Percentiles rank a stretch among this genome's conserved stretches.
These are phyloP conservation scores for Sphagnum tenellum DNA, from an alignment of 225 moss, liverwort and hornwort species.

Conservation along the genomic window DNA sequence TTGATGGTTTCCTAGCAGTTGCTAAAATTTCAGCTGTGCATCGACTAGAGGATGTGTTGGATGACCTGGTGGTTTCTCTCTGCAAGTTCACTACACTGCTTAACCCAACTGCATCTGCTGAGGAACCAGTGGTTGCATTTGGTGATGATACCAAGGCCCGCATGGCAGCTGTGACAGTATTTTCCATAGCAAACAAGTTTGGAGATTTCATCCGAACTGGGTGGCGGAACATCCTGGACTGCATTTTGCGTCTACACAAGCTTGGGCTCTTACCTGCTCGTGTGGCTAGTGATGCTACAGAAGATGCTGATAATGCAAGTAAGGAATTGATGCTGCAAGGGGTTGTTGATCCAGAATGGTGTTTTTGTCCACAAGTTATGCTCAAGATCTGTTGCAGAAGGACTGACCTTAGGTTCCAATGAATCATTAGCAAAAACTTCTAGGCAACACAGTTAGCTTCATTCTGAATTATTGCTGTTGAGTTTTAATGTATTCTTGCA, in stretches of 20 bases:
- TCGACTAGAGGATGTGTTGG: slow-evolving; percentile 92
- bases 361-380: too few relatives aligned
- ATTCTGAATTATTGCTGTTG: too few relatives aligned
- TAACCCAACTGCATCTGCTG: slow-evolving; percentile 87
- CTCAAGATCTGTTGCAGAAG: too few relatives aligned
- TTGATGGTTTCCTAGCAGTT: slow-evolving; percentile 90
- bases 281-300: slow-evolving; percentile 83
- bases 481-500: too few relatives aligned
- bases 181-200: slow-evolving; percentile 96
- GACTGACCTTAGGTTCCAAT: too few relatives aligned
- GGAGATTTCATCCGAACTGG: slow-evolving; percentile 97
- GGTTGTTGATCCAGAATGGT: too few relatives aligned
- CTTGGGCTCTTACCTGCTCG: slow-evolving; percentile 84
- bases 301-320: slow-evolving; percentile 55
- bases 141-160: slow-evolving; percentile 99
- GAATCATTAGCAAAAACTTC: too few relatives aligned
- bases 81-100: slow-evolving; percentile 99
- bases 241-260: slow-evolving; percentile 95
- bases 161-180: slow-evolving; percentile 98
- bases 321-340: slow-evolving; percentile 5
- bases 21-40: slow-evolving; percentile 97
- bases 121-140: slow-evolving; percentile 95
- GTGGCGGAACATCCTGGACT: slow-evolving; percentile 97
- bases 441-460: too few relatives aligned
- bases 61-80: slow-evolving; percentile 96